A percentile compares a stretch with the other conserved stretches of the same genome.
These are phyloP conservation scores for Harrya chromipes DNA, from an alignment of 768 basidiomycete genomes.

Conservation along the genomic window DNA sequence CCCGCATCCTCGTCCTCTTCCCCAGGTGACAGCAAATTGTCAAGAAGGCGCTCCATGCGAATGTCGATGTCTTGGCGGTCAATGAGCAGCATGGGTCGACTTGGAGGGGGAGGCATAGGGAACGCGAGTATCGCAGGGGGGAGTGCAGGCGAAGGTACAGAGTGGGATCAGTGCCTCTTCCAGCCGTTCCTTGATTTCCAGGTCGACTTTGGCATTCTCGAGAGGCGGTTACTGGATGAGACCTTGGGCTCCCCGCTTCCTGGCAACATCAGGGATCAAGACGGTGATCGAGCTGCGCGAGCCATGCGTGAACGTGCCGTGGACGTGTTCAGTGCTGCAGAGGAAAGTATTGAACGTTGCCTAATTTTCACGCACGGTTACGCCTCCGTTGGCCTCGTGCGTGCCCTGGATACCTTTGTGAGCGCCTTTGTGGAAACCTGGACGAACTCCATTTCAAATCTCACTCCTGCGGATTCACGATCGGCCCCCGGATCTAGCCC, in stretches of 20 bases:
- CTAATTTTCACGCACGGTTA: constrained; percentile 87
- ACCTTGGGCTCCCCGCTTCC: constrained; percentile 48
- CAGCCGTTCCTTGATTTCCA: constrained; percentile 95
- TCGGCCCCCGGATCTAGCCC: constrained; percentile 30
- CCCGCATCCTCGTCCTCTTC: constrained; percentile 23
- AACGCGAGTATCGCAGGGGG: constrained; percentile 1
- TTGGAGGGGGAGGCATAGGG: constrained; percentile 11
- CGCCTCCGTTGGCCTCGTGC: constrained; percentile 69
- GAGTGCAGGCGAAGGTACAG: constrained; percentile 29
- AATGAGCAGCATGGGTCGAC: constrained; percentile 24
- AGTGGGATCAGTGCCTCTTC: constrained; percentile 92
- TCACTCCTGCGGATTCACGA: constrained; percentile 29
- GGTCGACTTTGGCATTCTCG: constrained; percentile 75
- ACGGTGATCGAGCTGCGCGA: constrained; percentile 50
- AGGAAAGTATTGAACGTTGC: constrained; percentile 76
- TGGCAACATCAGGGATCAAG: constrained; percentile 15
- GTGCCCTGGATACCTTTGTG: constrained; percentile 70
- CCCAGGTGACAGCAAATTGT: constrained; percentile 26
- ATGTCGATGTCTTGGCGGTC: constrained; percentile 66
- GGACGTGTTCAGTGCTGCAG: constrained; percentile 72
- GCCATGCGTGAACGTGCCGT: constrained; percentile 71
- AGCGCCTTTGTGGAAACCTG: constrained; percentile 65
- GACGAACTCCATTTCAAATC: constrained; percentile 49
- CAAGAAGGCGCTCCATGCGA: constrained; percentile 55
- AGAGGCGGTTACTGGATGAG: constrained; percentile 65